Conservation (phyloP, 192 early-diverging fungal genomes). For the Geranomyces michiganensis region DNA sequence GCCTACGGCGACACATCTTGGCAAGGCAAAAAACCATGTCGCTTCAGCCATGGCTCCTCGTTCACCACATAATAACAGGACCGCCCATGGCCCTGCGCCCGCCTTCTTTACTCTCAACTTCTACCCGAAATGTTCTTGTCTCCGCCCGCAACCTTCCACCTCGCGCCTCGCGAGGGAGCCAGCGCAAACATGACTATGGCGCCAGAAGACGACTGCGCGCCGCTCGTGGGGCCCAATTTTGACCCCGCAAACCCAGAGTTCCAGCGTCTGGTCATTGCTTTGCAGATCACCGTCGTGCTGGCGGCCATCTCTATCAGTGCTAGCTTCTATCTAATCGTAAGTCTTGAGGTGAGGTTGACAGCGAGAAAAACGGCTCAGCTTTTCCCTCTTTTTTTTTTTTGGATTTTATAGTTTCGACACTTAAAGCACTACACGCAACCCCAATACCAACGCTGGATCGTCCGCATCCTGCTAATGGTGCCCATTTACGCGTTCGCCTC, state of each 20-base stretch:
- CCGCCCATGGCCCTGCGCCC: no score
- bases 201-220: constrained; percentile 29
- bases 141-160: no score
- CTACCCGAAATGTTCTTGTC: no score
- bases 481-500: constrained; percentile 74
- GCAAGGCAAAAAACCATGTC: no score
- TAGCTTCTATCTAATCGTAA: constrained; percentile 35
- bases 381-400: no score
- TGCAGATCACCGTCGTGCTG: constrained; percentile 33
- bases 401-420: constrained; percentile 29
- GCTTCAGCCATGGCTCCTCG: no score
- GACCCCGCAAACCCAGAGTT: constrained; percentile 33
- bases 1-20: no score
- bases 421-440: constrained; percentile 52
- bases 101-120: no score
- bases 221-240: constrained; percentile 30
- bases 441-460: constrained; percentile 71
- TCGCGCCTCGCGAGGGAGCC: no score
- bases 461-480: constrained; percentile 76
- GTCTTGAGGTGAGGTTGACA: neutral
- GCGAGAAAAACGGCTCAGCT: no score
- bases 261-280: constrained; percentile 19
- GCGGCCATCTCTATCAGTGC: constrained; percentile 18
- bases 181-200: no score
- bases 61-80: no score